Conservation (phyloP, 2,329 filamentous ascomycete genomes). For the Magnaporthiopsis poae region DNA sequence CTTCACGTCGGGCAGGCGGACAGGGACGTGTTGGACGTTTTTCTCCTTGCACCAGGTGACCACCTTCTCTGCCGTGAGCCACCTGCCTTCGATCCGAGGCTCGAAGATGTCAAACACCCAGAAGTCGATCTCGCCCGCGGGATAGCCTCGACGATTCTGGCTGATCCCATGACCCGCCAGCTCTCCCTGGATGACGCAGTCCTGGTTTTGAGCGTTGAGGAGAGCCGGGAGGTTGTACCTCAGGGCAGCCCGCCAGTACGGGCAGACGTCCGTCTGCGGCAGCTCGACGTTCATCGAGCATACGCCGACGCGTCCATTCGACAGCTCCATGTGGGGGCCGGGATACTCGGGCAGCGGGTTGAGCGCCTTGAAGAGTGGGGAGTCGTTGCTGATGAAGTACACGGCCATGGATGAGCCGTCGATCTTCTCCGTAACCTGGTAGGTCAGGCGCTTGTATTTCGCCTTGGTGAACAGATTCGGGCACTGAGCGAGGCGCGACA, state of each 20-base stretch:
- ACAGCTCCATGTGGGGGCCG: slow-evolving; percentile 11
- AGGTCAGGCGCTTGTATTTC: slow-evolving; percentile 18
- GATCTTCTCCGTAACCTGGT: slow-evolving; percentile 30
- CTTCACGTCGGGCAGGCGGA: slow-evolving; percentile 12
- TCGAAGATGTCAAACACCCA: slow-evolving; percentile 16
- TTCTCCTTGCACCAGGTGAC: slow-evolving; percentile 3
- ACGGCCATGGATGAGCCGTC: slow-evolving; percentile 29
- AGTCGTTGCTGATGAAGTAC: slow-evolving; percentile 24
- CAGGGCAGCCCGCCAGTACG: slow-evolving; percentile 19
- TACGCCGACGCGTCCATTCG: slow-evolving; percentile 22
- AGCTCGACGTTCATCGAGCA: slow-evolving; percentile 21
- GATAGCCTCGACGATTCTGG: slow-evolving; percentile 21
- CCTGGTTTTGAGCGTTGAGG: slow-evolving; percentile 14
- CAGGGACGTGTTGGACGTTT: slow-evolving; percentile 15
- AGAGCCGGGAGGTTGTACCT: slow-evolving; percentile 15
- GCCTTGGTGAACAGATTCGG: slow-evolving; percentile 19
- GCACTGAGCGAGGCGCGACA: slow-evolving; percentile 20
- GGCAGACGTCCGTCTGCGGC: slow-evolving; percentile 11
- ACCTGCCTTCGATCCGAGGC: not conserved
- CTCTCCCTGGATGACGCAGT: slow-evolving; percentile 24
- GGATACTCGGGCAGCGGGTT: slow-evolving; percentile 8
- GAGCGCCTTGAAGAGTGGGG: slow-evolving; percentile 11
- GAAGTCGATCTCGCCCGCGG: slow-evolving; percentile 13
- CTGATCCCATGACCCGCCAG: slow-evolving; percentile 20
- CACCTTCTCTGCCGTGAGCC: not conserved